phyloP scores from a whole-genome alignment of 768 basidiomycete species.

The Lactarius indigo region DNA sequence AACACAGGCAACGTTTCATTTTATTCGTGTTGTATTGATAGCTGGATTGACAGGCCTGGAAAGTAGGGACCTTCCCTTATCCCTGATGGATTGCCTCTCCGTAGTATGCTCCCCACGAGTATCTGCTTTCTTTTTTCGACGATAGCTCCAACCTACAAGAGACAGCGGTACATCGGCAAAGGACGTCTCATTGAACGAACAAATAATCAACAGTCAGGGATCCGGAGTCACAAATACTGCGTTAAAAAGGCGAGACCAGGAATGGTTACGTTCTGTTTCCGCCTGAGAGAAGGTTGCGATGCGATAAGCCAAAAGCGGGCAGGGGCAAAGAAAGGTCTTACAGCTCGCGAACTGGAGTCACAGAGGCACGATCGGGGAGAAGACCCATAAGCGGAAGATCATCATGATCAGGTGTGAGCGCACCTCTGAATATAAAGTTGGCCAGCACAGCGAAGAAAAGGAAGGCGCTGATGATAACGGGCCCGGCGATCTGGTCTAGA shows the following conservation, averaged over 20 bases:
- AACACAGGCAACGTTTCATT: background rate
- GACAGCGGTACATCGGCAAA: background rate
- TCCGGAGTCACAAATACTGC: conserved; percentile 11
- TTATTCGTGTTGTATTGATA: background rate
- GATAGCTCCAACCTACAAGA: background rate
- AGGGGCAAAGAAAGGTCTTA: background rate
- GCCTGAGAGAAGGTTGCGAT: conserved; percentile 2
- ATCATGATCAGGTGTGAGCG: conserved; percentile 7
- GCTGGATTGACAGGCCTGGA: background rate
- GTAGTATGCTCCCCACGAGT: background rate
- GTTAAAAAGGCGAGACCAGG: conserved; percentile 21
- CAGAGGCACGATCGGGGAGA: background rate
- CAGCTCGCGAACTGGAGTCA: conserved; percentile 25
- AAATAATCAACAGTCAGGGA: background rate
- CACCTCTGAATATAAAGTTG: conserved; percentile 87
- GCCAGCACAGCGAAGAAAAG: conserved; percentile 85
- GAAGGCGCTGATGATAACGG: conserved; percentile 72
- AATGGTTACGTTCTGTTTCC: conserved; percentile 21
- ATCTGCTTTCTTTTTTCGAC: background rate
- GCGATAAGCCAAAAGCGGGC: background rate
- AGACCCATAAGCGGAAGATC: background rate
- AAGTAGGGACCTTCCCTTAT: background rate
- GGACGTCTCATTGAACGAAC: background rate
- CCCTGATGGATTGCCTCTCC: background rate
- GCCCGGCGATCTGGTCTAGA: conserved; percentile 78